Evolutionary conservation across 805 yeast species (phyloP).

Genomic region (Ogataea chonburiensis): DNA sequence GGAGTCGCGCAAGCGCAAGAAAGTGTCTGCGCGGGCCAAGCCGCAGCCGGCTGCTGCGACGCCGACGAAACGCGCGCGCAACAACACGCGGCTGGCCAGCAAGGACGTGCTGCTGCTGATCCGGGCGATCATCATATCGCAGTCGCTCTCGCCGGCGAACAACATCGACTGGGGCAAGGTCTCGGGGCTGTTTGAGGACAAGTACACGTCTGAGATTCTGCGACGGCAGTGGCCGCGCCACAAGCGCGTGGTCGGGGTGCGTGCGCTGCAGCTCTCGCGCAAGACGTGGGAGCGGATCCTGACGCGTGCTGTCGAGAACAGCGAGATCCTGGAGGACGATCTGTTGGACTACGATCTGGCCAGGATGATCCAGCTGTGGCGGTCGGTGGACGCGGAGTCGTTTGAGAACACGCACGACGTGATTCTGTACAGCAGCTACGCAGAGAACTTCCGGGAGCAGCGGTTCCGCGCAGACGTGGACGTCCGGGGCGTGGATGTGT

Average conservation of each 20-base stretch:
- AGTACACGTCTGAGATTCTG: slow-evolving; percentile 42
- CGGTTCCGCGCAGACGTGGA: slow-evolving; percentile 38
- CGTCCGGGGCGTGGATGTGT: slow-evolving; percentile 38
- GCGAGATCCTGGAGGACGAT: slow-evolving; percentile 47
- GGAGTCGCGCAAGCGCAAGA: slow-evolving; percentile 32
- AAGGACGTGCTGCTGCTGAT: slow-evolving; percentile 55
- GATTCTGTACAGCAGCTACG: slow-evolving; percentile 37
- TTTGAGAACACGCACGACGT: slow-evolving; percentile 29
- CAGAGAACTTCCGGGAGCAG: slow-evolving; percentile 49
- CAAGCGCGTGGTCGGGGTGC: slow-evolving; percentile 55
- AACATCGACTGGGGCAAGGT: slow-evolving; percentile 66
- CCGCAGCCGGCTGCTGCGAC: slow-evolving; percentile 8
- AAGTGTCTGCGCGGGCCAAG: slow-evolving; percentile 18
- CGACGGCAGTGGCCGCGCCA: slow-evolving; percentile 71
- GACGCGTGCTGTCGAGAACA: slow-evolving; percentile 55
- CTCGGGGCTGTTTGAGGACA: slow-evolving; percentile 45
- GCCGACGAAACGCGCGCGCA: slow-evolving; percentile 22
- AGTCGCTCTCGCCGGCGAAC: slow-evolving; percentile 52
- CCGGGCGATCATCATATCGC: slow-evolving; percentile 65
- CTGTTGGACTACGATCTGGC: slow-evolving; percentile 50
- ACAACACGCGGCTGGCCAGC: slow-evolving; percentile 24
- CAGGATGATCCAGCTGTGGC: slow-evolving; percentile 65
- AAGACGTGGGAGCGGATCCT: slow-evolving; percentile 68
- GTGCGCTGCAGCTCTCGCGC: slow-evolving; percentile 52
- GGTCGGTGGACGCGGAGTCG: slow-evolving; percentile 38